Base-by-base conservation (phyloP, 768 basidiomycete genomes). In the Lenzites betulinus region DNA sequence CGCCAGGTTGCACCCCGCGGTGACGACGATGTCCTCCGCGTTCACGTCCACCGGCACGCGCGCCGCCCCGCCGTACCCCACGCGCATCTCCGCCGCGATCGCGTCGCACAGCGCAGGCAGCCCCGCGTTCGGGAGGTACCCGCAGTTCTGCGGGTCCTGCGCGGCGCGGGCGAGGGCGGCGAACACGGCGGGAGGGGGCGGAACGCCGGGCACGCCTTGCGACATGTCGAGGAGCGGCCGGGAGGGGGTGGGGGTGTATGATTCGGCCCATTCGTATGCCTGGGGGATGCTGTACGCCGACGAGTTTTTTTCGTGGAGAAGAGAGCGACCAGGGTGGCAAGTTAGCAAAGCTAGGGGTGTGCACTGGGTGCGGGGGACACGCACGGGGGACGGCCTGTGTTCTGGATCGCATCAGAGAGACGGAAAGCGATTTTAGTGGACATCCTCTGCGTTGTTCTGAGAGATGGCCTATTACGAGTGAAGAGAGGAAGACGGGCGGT, bases 1-100 rank as follows among this genome's bases (percentile, higher is more conserved):
- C 7, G 88, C 88, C 73, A 91, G 74, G 67, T 90, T 90, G 67
- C 88, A 89, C 4, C 89, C 89, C 1, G 87, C 78, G 0, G 88
- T 89, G 54, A 90, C 73, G 1, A 82, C 83, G n/a, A 91, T 72
- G 68, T 93, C 89, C 1, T 82, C 77, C 2, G 72, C 60, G 1
- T 68, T 75, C 5, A 91, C 68, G 63, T 87, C 83, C 30, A 33
- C n/a, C n/a, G n/a, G n/a, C n/a, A n/a, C 30, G 30, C 11, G 30
- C 7, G 76, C 69, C 1, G 75, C 71, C 0, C 63, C 46, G 1
- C 84, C 84, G 68, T 93, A 93, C 0, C 81, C 74, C 0, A 59
- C 47, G 49, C 78, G 81, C 82, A 90, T 88, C 74, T 92, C 89
- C 15, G 77, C 74, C 0, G 78, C 81, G 35, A 91, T 67, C 1